Base-by-base conservation (phyloP, 2,329 filamentous ascomycete genomes). In the Aspergillus carbonarius region DNA sequence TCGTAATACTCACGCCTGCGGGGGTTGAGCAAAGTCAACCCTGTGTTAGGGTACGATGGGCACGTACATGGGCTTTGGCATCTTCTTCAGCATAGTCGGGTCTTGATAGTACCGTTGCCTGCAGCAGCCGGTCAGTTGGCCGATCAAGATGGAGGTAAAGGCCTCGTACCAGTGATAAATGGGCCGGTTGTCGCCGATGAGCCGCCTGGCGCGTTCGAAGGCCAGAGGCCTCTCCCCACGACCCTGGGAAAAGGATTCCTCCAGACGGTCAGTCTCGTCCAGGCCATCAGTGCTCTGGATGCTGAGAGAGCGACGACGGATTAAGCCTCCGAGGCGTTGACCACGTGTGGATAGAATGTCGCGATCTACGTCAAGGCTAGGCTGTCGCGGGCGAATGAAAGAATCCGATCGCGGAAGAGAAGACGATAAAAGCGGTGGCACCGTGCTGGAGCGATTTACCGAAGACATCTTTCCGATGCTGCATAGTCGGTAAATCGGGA, bases 111-210 rank as follows among this genome's bases (percentile, higher is more conserved):
- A 97, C 60, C 83, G 84, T 71, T 92, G 88, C 84, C 78, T 80
- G 47, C 13, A 23, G 13, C 5, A 5, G 6, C 5, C 35, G 13
- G 32, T 39, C 2, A 59, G 34, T 7, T n/a, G 56, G 35, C 55
- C 13, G 13, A 30, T 6, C 13, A 7, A n/a, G 49, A 18, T 47
- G 25, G 25, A 7, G 32, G 46, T 34, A 40, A 23, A 30, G 23
- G 48, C 30, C 46, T 60, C 65, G 40, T 66, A 80, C 89, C 92
- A 97, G 62, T 84, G 84, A 76, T 96, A 96, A 60, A 91, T 81
- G 17, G 91, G 90, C 72, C 95, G 97, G 65, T 85, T 91, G 68
- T 91, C 91, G 42, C 93, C 93, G 72, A 97, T 96, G 67, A 98
- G 82, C 8, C 55, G 55, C 42, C 50, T 57, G 1, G 59, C 61